Percentiles rank a stretch among this genome's conserved stretches.
phyloP scores from a whole-genome alignment of 2,329 filamentous ascomycete genomes.

The Sporothrix schenckii region DNA sequence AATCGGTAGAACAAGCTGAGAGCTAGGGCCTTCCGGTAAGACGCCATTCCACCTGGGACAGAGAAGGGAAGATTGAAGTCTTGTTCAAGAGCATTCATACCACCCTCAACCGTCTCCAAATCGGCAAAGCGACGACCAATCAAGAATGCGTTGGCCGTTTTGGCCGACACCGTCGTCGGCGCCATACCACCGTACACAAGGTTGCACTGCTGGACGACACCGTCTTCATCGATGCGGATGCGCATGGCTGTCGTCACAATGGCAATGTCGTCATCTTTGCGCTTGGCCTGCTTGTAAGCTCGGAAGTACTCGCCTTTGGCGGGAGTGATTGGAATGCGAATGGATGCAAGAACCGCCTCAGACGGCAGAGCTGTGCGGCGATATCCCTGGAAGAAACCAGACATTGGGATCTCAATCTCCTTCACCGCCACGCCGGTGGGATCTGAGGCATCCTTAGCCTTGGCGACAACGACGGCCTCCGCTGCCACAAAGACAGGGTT shows the following conservation, averaged over 20 bases:
- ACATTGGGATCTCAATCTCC: constrained; percentile 86
- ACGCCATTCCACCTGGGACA: constrained; percentile 96
- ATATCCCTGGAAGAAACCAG: constrained; percentile 90
- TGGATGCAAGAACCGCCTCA: constrained; percentile 81
- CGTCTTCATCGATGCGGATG: constrained; percentile 66
- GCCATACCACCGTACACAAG: constrained; percentile 96
- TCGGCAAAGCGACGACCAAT: constrained; percentile 78
- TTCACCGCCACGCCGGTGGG: neutral
- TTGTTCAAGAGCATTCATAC: constrained; percentile 83
- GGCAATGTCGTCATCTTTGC: constrained; percentile 97
- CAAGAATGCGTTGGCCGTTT: constrained; percentile 73
- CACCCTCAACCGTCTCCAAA: constrained; percentile 80
- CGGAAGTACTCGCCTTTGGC: constrained; percentile 80
- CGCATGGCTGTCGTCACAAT: constrained; percentile 90
- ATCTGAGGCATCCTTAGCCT: constrained; percentile 61
- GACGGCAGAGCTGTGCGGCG: constrained; percentile 77
- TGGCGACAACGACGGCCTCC: constrained; percentile 79
- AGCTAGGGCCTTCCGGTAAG: constrained; percentile 87
- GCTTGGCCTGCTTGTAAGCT: constrained; percentile 93
- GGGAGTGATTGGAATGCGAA: constrained; percentile 78
- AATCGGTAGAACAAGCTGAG: constrained; percentile 96
- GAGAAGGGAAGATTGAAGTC: constrained; percentile 90
- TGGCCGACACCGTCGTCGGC: constrained; percentile 84
- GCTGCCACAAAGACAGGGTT: constrained; percentile 93
- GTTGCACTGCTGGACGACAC: constrained; percentile 72